Percentiles rank a stretch among this genome's conserved stretches.
phyloP scores from a whole-genome alignment of 2,329 filamentous ascomycete genomes.

The Epichloe gansuensis region DNA sequence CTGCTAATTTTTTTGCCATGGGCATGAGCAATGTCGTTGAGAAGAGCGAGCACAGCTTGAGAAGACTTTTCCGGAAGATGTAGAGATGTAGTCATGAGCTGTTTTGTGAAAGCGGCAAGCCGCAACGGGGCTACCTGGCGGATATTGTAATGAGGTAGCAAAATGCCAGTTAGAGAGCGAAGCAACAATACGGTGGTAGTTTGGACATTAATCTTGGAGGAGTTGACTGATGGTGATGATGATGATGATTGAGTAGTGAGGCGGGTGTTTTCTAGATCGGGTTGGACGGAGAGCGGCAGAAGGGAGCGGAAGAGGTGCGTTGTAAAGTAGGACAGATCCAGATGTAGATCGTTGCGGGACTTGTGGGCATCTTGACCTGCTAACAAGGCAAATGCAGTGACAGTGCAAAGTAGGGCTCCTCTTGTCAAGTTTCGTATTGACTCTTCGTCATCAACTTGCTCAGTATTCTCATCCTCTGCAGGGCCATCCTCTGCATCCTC shows the following conservation, averaged over 20 bases:
- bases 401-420: constrained; percentile 84
- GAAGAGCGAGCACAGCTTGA: constrained; percentile 63
- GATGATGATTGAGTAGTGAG: constrained; percentile 22
- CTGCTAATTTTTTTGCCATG: constrained; percentile 71
- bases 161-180: constrained; percentile 68
- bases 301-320: constrained; percentile 84
- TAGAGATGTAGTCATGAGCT: constrained; percentile 67
- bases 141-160: constrained; percentile 63
- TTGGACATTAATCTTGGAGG: constrained; percentile 75
- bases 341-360: constrained; percentile 64
- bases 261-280: constrained; percentile 69
- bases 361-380: constrained; percentile 87
- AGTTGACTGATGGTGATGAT: constrained; percentile 23
- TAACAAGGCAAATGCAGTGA: constrained; percentile 91
- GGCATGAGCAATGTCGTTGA: constrained; percentile 65
- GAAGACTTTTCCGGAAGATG: constrained; percentile 86
- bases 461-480: constrained; percentile 25
- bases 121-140: constrained; percentile 67
- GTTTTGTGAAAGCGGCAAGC: constrained; percentile 87
- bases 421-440: constrained; percentile 61
- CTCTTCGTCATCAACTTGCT: constrained; percentile 30
- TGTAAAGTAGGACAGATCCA: constrained; percentile 92
- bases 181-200: constrained; percentile 89
- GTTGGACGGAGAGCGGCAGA: constrained; percentile 62
- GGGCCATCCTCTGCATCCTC: constrained; percentile 35